Conservation (phyloP, 805 yeast species). For the Candida odintsovae region DNA sequence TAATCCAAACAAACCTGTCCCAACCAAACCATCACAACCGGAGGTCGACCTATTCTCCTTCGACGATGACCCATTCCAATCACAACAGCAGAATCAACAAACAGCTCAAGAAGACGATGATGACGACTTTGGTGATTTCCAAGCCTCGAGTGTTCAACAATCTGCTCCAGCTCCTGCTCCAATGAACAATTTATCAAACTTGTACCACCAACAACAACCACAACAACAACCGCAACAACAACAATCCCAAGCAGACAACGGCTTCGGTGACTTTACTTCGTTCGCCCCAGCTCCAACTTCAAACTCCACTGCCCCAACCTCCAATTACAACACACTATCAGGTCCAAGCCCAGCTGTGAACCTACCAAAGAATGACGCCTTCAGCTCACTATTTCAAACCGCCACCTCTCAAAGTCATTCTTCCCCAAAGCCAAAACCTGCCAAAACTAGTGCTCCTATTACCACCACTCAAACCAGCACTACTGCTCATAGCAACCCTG, state of each 20-base stretch:
- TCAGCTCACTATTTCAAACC: conserved; percentile 60
- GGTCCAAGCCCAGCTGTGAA: conserved; percentile 32
- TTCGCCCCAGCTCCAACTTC: conserved; percentile 11
- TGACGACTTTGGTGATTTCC: conserved; percentile 80
- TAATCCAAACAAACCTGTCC: conserved; percentile 28
- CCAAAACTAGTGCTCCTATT: neutral
- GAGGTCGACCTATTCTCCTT: conserved; percentile 44
- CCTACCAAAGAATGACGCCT: conserved; percentile 54
- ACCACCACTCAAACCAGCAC: conserved; percentile 2
- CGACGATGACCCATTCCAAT: conserved; percentile 26
- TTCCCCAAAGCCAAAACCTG: conserved; percentile 2
- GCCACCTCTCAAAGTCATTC: conserved; percentile 45
- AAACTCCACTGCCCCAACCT: conserved; percentile 5
- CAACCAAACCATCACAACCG: conserved; percentile 20
- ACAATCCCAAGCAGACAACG: conserved; percentile 9
- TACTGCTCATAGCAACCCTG: neutral
- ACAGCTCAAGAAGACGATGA: conserved; percentile 50
- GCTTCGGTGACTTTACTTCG: conserved; percentile 23
- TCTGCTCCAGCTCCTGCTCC: conserved; percentile 6
- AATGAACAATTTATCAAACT: conserved; percentile 26
- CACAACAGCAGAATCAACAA: neutral
- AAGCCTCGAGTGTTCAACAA: conserved; percentile 34
- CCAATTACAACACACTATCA: conserved; percentile 6
- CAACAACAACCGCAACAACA: conserved; percentile 17
- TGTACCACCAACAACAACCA: conserved; percentile 22